Percentiles rank a stretch among this genome's conserved stretches.
Evolutionary conservation across 768 basidiomycete species (phyloP).

Genomic region (Leucocoprinus birnbaumii): DNA sequence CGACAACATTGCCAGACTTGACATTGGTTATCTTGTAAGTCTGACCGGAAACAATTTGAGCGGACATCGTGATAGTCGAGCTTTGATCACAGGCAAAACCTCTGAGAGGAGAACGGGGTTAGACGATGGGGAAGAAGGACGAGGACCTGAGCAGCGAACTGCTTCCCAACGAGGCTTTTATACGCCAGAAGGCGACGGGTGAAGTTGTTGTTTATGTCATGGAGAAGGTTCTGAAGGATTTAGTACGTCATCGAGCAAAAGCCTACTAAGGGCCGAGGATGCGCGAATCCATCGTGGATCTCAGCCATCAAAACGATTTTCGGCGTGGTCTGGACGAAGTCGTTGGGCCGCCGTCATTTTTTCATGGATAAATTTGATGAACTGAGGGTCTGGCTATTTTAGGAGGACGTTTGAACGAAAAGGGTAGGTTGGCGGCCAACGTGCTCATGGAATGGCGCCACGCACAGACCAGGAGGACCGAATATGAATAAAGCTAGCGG

Average conservation of each 20-base stretch:
- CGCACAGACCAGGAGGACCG: conserved; percentile 4
- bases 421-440: background rate
- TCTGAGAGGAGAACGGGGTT: background rate
- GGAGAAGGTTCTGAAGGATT: background rate
- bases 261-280: background rate
- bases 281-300: background rate
- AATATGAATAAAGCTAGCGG: background rate
- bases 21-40: conserved; percentile 48
- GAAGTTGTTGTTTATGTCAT: conserved; percentile 10
- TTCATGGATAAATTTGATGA: background rate
- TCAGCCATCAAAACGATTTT: too few species aligned
- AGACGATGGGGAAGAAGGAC: background rate
- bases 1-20: conserved; percentile 48
- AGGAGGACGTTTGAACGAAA: background rate
- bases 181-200: background rate
- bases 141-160: background rate
- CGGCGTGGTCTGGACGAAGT: too few species aligned
- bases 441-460: background rate
- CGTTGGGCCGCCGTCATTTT: background rate
- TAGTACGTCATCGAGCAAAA: conserved; percentile 1
- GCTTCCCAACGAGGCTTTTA: conserved; percentile 8
- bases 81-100: background rate
- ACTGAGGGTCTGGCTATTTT: background rate
- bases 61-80: conserved; percentile 18
- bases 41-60: conserved; percentile 31